phyloP scores from a whole-genome alignment of 129 eudicot genomes.

The Saussurea involucrata region DNA sequence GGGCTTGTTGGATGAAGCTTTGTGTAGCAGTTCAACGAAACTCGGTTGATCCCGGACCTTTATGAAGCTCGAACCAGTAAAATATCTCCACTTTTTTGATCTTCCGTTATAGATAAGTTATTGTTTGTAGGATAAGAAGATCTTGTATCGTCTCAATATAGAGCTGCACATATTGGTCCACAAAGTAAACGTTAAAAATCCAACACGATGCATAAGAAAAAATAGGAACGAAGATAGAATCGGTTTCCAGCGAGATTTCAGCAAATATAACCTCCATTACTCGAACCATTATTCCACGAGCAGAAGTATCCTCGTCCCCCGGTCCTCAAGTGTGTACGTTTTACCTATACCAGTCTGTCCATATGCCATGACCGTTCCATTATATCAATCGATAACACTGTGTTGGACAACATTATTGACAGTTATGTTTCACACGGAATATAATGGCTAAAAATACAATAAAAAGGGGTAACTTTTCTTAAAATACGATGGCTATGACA shows the following conservation, averaged over 20 bases:
- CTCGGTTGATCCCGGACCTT: conserved; percentile 78
- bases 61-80: conserved; percentile 71
- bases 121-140: conserved; percentile 84
- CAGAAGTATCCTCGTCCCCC: conserved; percentile 89
- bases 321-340: conserved; percentile 88
- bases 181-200: not conserved
- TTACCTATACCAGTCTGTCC: conserved; percentile 99
- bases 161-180: conserved; percentile 55
- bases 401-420: conserved; percentile 20
- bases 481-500: not conserved
- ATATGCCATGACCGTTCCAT: conserved; percentile 97
- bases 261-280: conserved; percentile 87
- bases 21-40: conserved; percentile 60
- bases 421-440: too few relatives aligned
- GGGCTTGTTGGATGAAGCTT: too few relatives aligned
- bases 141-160: conserved; percentile 97
- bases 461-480: not conserved
- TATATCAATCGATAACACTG: conserved; percentile 94
- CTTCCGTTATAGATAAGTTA: conserved; percentile 73
- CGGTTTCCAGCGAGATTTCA: conserved; percentile 59
- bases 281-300: conserved; percentile 97
- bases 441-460: not conserved
- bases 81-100: conserved; percentile 87
- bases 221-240: conserved; percentile 65
- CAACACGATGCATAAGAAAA: not conserved